These are phyloP conservation scores for Aureobasidium musti DNA, from an alignment of 2,329 filamentous ascomycete species.

Conservation along the genomic window DNA sequence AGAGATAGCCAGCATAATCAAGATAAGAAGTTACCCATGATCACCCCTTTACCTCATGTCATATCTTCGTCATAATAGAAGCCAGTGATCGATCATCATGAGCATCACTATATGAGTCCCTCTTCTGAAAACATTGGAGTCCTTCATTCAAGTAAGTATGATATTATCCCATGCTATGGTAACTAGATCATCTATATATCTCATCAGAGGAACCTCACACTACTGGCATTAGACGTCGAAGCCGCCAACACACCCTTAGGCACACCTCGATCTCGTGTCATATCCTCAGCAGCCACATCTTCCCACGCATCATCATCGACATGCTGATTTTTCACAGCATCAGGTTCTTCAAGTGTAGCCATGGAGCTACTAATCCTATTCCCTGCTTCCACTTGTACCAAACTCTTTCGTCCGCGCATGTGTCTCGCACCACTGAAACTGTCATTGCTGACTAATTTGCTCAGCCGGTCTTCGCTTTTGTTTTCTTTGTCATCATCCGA, in stretches of 20 bases:
- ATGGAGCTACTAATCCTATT: conserved; percentile 38
- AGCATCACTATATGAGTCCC: too few relatives aligned
- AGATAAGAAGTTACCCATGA: too few relatives aligned
- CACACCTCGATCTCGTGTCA: neutral
- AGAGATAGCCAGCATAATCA: too few relatives aligned
- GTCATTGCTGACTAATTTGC: conserved; percentile 37
- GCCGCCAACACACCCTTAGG: neutral
- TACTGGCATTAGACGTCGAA: conserved; percentile 19
- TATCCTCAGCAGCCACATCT: neutral
- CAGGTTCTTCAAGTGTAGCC: conserved; percentile 33
- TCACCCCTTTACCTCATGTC: too few relatives aligned
- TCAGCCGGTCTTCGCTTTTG: conserved; percentile 31
- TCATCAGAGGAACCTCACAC: conserved; percentile 6
- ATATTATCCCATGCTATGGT: neutral
- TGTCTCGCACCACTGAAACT: conserved; percentile 36
- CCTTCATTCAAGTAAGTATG: too few relatives aligned
- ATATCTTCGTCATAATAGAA: too few relatives aligned
- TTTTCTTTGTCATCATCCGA: conserved; percentile 23
- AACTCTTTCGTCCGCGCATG: conserved; percentile 26
- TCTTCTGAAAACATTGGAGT: too few relatives aligned
- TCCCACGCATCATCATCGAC: conserved; percentile 30
- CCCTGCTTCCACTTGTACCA: conserved; percentile 28
- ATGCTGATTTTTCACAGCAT: conserved; percentile 32
- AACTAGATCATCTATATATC: neutral
- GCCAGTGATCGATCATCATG: too few relatives aligned